Evolutionary conservation across 2,329 filamentous ascomycete genomes (phyloP).

Genomic region (Xylaria sp.): DNA sequence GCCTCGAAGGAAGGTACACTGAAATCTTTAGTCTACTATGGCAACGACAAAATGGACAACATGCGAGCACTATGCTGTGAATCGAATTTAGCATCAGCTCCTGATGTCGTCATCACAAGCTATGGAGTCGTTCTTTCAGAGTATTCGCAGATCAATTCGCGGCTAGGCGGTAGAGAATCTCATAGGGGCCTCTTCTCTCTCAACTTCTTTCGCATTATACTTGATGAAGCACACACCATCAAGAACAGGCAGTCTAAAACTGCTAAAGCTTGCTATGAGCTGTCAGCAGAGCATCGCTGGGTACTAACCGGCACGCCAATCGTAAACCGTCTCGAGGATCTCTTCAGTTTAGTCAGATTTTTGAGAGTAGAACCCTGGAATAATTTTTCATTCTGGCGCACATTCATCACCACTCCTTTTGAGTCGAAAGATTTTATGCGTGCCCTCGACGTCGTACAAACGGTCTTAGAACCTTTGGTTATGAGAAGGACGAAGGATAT

Average conservation of each 20-base stretch:
- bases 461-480: constrained; percentile 94
- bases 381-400: constrained; percentile 99
- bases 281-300: constrained; percentile 89
- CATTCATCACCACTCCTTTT: constrained; percentile 97
- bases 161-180: constrained; percentile 71
- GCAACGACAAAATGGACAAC: constrained; percentile 82
- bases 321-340: constrained; percentile 92
- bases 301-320: constrained; percentile 95
- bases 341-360: constrained; percentile 94
- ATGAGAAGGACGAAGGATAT: constrained; percentile 96
- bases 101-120: constrained; percentile 93
- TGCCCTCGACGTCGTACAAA: constrained; percentile 96
- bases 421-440: constrained; percentile 95
- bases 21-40: constrained; percentile 91
- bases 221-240: constrained; percentile 95
- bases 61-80: constrained; percentile 81
- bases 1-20: constrained; percentile 86
- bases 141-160: constrained; percentile 78
- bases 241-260: constrained; percentile 93
- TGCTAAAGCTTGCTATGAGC: constrained; percentile 92
- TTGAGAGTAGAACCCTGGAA: constrained; percentile 96
- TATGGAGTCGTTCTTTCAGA: constrained; percentile 94
- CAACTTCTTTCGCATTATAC: constrained; percentile 92
- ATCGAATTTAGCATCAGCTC: constrained; percentile 78
- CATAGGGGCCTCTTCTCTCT: constrained; percentile 87